A percentile compares a stretch with the other conserved stretches of the same genome.
Conservation (phyloP, 148 eudicot genomes). For the Pharnaceum exiguum region DNA sequence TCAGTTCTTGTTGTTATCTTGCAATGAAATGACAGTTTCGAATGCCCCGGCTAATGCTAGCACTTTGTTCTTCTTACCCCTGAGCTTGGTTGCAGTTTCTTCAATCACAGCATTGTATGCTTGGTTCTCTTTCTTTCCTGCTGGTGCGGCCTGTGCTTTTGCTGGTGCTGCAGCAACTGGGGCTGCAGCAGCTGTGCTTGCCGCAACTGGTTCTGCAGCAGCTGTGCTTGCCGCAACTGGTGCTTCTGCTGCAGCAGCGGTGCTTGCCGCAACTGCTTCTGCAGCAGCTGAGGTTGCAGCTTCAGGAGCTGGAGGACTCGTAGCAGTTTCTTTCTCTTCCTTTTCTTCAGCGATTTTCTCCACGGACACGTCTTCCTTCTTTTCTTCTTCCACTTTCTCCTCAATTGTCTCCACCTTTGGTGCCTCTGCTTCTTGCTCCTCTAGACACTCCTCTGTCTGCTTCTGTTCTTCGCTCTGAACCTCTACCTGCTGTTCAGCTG, state of each 20-base stretch:
- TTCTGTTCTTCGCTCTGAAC: conserved; percentile 1
- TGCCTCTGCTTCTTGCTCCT: conserved; percentile 14
- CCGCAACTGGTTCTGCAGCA: not conserved
- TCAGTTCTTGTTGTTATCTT: conserved; percentile 32
- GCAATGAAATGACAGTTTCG: conserved; percentile 63
- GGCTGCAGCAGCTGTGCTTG: not conserved
- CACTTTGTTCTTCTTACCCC: conserved; percentile 58
- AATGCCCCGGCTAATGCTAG: conserved; percentile 75
- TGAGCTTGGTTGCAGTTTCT: conserved; percentile 53
- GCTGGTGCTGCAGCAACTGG: not conserved
- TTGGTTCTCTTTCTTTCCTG: conserved; percentile 35
- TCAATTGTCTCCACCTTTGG: not conserved
- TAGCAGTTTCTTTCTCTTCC: conserved; percentile 1
- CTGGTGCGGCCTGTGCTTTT: not conserved
- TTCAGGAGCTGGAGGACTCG: not conserved
- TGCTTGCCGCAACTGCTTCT: conserved; percentile 4
- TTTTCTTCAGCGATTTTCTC: conserved; percentile 16
- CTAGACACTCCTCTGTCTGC: conserved; percentile 4
- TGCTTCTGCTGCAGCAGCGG: conserved; percentile 11
- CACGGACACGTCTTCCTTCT: not conserved
- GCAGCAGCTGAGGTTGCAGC: not conserved
- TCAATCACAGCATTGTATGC: conserved; percentile 62
- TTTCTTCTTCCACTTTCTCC: not conserved
- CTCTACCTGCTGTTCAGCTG: conserved; percentile 2
- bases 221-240: not conserved